phyloP scores from a whole-genome alignment of 2,329 filamentous ascomycete genomes.

The Lachnellula occidentalis region DNA sequence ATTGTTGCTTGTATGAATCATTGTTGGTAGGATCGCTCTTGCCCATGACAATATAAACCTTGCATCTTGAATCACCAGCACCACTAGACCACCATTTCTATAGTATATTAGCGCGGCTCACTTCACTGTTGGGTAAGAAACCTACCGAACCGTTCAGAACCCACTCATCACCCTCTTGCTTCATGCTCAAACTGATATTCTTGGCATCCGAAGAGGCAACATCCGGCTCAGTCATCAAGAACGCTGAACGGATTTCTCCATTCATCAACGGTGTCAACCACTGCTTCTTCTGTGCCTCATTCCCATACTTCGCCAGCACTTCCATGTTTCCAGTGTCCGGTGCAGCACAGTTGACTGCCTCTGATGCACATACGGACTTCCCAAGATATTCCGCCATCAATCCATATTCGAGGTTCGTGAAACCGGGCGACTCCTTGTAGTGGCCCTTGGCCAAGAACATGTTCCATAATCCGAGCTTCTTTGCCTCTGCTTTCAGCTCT shows the following conservation, averaged over 20 bases:
- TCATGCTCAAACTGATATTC: conserved; percentile 83
- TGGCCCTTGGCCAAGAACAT: conserved; percentile 95
- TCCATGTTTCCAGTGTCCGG: conserved; percentile 97
- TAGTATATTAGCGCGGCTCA: conserved; percentile 16
- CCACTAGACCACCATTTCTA: conserved; percentile 99
- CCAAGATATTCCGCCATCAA: conserved; percentile 96
- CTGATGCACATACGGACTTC: conserved; percentile 74
- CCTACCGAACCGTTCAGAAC: conserved; percentile 80
- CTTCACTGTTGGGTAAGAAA: conserved; percentile 1
- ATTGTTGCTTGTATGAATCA: conserved; percentile 84
- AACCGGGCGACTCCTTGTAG: conserved; percentile 92
- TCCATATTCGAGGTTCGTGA: conserved; percentile 93
- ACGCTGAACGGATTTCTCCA: conserved; percentile 81
- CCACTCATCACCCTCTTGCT: conserved; percentile 78
- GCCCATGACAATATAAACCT: conserved; percentile 94
- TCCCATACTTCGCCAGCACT: conserved; percentile 86
- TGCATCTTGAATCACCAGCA: conserved; percentile 85
- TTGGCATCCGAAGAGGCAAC: conserved; percentile 86
- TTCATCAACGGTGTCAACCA: conserved; percentile 80
- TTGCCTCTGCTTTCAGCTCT: conserved; percentile 79
- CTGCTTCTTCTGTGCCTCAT: conserved; percentile 73
- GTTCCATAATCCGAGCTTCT: conserved; percentile 87
- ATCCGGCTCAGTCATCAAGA: conserved; percentile 90
- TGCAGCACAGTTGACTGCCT: conserved; percentile 85
- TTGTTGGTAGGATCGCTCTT: conserved; percentile 74